Evolutionary conservation across 129 eudicot genomes (phyloP), one percentile per base, ranked within the genome.

Genomic region (Mikania micrantha): DNA sequence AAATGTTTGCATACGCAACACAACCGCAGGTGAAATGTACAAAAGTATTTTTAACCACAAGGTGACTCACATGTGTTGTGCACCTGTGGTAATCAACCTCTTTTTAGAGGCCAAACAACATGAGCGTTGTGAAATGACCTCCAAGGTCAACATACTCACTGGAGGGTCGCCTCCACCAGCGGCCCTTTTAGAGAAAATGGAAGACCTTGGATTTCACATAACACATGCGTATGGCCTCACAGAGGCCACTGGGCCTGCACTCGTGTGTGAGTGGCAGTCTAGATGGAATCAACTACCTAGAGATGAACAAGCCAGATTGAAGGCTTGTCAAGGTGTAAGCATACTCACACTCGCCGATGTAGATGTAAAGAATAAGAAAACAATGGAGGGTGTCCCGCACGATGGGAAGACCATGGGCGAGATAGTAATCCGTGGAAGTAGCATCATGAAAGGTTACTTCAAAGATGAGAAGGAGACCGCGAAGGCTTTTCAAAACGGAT

Each of bases 41-140:
- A 52, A 48, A 6, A 63, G 50, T 56, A 86, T 86, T 1, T 32
- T 56, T 0, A 6, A 36, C 16, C 86, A 86, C 66, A 71, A 56
- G 0, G 94, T 86, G 68, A 83, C 94, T 0, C 94, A 86, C 79
- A 80, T 86, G 86, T 86, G 93, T 38, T 78, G 84, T 9, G 88
- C 93, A 0, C 88, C 93, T 0, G 48, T 78, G 1, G 78, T 86
- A 1, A 78, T 86, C 69, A 86, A 72, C 76, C 80, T 84, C 15
- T 64, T 84, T 0, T 36, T 80, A 24, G 89, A 84, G 17, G 85
- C 85, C 0, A 44, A 73, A 53, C 63, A 78, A 0, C 70, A 80
- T 24, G 81, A 77, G 24, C 79, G 74, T n/a, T 52, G 76, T 48
- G 75, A 50, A 4, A 16, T 84, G 7, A 32, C 67, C 3, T 9